Conservation (phyloP, 2,329 filamentous ascomycete species). For the Teratosphaeria epicoccoides region DNA sequence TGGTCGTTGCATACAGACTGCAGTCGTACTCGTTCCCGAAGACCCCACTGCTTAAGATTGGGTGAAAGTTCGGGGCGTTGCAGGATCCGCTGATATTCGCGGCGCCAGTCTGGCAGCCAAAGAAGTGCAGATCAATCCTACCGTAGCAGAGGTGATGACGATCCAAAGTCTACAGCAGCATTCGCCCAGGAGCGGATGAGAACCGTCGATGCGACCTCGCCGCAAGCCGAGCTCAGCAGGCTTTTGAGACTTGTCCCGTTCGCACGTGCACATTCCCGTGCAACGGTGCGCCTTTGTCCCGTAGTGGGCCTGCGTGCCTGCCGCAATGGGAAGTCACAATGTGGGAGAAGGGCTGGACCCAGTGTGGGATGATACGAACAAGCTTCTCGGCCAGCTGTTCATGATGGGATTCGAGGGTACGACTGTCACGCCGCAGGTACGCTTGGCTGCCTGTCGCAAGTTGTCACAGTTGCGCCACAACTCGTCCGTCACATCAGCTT, state of each 20-base stretch:
- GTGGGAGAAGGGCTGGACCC: conserved; percentile 33
- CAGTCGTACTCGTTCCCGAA: no score
- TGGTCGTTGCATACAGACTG: no score
- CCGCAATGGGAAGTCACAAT: conserved; percentile 38
- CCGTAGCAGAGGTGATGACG: background rate
- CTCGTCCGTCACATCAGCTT: background rate
- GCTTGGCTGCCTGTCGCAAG: background rate
- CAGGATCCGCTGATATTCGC: background rate
- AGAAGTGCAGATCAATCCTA: background rate
- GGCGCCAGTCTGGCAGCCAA: background rate
- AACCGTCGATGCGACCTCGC: background rate
- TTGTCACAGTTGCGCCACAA: background rate
- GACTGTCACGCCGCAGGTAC: conserved; percentile 54
- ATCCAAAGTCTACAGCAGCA: background rate
- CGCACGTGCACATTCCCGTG: background rate
- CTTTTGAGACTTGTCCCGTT: background rate
- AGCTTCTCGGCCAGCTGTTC: conserved; percentile 35
- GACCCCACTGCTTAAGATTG: background rate
- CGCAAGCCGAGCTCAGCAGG: background rate
- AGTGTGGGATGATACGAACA: conserved; percentile 61
- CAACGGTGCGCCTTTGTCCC: background rate
- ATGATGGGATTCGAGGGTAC: conserved; percentile 76
- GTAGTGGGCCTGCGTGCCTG: conserved; percentile 28
- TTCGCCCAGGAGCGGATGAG: background rate
- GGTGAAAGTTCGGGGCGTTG: background rate